Conservation (phyloP, 2,329 filamentous ascomycete genomes). For the Aurifilum marmelostoma region DNA sequence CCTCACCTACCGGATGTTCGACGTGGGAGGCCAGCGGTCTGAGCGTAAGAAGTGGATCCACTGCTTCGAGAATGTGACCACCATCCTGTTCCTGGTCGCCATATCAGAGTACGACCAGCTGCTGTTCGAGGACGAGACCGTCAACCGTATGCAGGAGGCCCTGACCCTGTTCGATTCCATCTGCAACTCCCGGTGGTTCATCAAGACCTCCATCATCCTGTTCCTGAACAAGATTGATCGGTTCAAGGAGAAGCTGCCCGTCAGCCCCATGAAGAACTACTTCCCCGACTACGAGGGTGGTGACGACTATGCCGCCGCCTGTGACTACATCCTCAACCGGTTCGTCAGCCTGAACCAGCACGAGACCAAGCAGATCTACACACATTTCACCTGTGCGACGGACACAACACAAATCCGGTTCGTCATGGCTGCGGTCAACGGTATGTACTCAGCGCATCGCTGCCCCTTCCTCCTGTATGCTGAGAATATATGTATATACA, state of each 20-base stretch:
- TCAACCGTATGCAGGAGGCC: slow-evolving; percentile 92
- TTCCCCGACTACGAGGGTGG: slow-evolving; percentile 93
- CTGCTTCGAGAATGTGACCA: slow-evolving; percentile 97
- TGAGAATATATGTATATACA: too few relatives aligned
- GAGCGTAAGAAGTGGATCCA: slow-evolving; percentile 99
- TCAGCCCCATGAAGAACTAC: slow-evolving; percentile 85
- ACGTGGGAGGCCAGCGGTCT: slow-evolving; percentile 92
- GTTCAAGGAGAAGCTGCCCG: slow-evolving; percentile 82
- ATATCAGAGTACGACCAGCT: slow-evolving; percentile 97
- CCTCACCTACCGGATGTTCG: slow-evolving; percentile 95
- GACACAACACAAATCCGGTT: slow-evolving; percentile 99
- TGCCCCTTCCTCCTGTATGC: neutral
- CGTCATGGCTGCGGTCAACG: slow-evolving; percentile 99
- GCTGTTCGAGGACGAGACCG: slow-evolving; percentile 93
- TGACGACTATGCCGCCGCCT: slow-evolving; percentile 92
- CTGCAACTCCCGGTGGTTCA: slow-evolving; percentile 88
- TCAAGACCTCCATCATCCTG: slow-evolving; percentile 84
- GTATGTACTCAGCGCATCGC: slow-evolving; percentile 54
- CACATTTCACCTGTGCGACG: slow-evolving; percentile 97
- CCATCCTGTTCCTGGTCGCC: slow-evolving; percentile 93
- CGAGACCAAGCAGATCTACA: slow-evolving; percentile 99
- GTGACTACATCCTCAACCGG: slow-evolving; percentile 98
- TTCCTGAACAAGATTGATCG: slow-evolving; percentile 92
- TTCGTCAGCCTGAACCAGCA: slow-evolving; percentile 99
- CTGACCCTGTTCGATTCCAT: slow-evolving; percentile 86